Base-by-base conservation (phyloP, 108 stramenopile genomes). In the Fragilaria radians region DNA sequence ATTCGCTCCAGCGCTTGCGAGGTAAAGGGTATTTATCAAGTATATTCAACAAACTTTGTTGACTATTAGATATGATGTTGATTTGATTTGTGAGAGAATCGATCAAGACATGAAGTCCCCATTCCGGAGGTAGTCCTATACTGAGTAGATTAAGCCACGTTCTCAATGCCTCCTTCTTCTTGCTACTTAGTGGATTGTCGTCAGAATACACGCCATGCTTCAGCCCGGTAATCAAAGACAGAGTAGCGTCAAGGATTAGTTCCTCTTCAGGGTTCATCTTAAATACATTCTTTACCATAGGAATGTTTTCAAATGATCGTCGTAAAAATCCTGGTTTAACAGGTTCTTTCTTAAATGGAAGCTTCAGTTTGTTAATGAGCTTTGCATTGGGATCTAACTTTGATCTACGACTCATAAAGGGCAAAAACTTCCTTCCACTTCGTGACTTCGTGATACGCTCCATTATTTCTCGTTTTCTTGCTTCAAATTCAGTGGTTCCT, bases 91-190 rank as follows among this genome's bases (percentile, higher is more conserved):
- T 54, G 19, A 88, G 46, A 27, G 75, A 54, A 18, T 67, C 55
- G 55, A 82, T 85, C 28, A 84, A 59, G 49, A 63, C 59, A 28
- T 71, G 59, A 61, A 88, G 62, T 14, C 54, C 65, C 80, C 80
- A 81, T 63, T 86, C 83, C 0, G 63, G 63, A 29, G 91, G 91
- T 4, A 93, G 60, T 0, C 81, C 57, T 32, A 80, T 70, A 23
- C 52, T 65, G 28, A 93, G 68, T 31, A 93, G 71, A 18, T 84
- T 61, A 46, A 93, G 59, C 84, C 83, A 93, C 1, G 64, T 57
- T 26, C 45, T 54, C 36, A 93, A 66, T 5, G 81, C 81, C 19
- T 26, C 9, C 33, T 68, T 50, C 50, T 62, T 34, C 27, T 47
- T 59, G 48, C 55, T 48, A 54, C 65, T 54, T 32, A 58, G 68